phyloP scores from a whole-genome alignment of 805 yeast species.

The Ogataea methanolica region DNA sequence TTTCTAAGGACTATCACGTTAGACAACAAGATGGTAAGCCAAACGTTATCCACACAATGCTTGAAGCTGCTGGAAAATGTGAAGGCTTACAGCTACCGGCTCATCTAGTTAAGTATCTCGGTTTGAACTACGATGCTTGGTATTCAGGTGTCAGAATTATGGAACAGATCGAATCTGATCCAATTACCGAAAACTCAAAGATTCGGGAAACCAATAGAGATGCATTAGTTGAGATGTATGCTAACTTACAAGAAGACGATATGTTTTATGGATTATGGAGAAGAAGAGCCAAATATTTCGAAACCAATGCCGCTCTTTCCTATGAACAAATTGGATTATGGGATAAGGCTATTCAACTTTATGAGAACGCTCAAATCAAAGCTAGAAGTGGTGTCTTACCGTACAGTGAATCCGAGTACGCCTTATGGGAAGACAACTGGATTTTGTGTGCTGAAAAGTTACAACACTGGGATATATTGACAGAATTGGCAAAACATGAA shows the following conservation, averaged over 20 bases:
- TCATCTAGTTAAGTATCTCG: constrained; percentile 83
- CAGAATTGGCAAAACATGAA: constrained; percentile 96
- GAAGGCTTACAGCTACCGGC: constrained; percentile 83
- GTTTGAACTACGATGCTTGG: constrained; percentile 87
- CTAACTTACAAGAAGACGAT: constrained; percentile 87
- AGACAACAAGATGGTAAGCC: constrained; percentile 84
- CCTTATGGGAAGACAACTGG: constrained; percentile 99
- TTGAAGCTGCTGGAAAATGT: constrained; percentile 79
- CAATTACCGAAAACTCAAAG: constrained; percentile 55
- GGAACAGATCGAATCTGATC: constrained; percentile 54
- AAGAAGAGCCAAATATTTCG: constrained; percentile 88
- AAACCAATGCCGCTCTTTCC: constrained; percentile 88
- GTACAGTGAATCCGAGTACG: constrained; percentile 90
- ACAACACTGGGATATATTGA: constrained; percentile 96
- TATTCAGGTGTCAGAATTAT: constrained; percentile 79
- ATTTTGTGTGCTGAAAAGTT: constrained; percentile 92
- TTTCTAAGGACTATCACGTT: constrained; percentile 90
- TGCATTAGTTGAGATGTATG: constrained; percentile 84
- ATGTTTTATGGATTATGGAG: constrained; percentile 98
- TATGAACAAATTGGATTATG: constrained; percentile 94
- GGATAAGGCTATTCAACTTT: constrained; percentile 89
- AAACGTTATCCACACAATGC: constrained; percentile 77
- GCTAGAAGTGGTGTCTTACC: constrained; percentile 95
- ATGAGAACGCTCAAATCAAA: constrained; percentile 94
- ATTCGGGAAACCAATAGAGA: constrained; percentile 84